Evolutionary conservation across 2,329 filamentous ascomycete species (phyloP), one percentile per base, ranked within the genome.

Genomic region (Hypoxylon sp.): DNA sequence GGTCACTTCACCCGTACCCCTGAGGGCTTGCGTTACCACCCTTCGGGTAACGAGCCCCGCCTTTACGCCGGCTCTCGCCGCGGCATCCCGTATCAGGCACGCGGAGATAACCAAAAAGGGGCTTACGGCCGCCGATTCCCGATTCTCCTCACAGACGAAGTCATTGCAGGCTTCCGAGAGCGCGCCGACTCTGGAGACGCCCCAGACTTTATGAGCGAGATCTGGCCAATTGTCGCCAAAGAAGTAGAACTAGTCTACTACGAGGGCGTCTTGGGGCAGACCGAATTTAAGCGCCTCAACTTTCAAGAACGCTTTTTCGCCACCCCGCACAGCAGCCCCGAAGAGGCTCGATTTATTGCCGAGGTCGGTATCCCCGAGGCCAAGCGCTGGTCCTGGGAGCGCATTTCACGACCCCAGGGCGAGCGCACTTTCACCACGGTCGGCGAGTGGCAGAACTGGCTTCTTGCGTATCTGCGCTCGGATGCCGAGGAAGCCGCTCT

Each of bases 61-160:
- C n/a, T 73, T 7, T 68, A 68, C 49, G 71, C 71, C 14, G 51
- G 61, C 20, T 73, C 67, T 7, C 69, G 67, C 22, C 64, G 66
- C 44, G 71, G 71, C 33, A 59, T 73, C 10, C 69, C 71, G 2
- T 70, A 64, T 30, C 71, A 70, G 3, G 66, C 69, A 22, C 71
- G 69, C 33, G 69, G 66, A 27, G 69, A 72, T 17, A 72, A 72
- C 44, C 64, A 49, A 4, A 68, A 66, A 49, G 69, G 69, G 17
- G 17, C 63, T 11, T 66, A 44, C 20, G 67, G 58, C 6, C 58
- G 70, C n/a, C 64, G 60, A 25, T 44, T 33, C 22, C 64, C 70
- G 1, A 20, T 69, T 4, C 27, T 69, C 31, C 31, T 72, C 6
- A 72, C 64, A 22, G 46, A 64, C 10, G 40, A 69, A 13, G 53